Percentiles rank a stretch among this genome's conserved stretches.
These are phyloP conservation scores for Groenewaldozyma auringiensis DNA, from an alignment of 1,139 yeast species.

Conservation along the genomic window DNA sequence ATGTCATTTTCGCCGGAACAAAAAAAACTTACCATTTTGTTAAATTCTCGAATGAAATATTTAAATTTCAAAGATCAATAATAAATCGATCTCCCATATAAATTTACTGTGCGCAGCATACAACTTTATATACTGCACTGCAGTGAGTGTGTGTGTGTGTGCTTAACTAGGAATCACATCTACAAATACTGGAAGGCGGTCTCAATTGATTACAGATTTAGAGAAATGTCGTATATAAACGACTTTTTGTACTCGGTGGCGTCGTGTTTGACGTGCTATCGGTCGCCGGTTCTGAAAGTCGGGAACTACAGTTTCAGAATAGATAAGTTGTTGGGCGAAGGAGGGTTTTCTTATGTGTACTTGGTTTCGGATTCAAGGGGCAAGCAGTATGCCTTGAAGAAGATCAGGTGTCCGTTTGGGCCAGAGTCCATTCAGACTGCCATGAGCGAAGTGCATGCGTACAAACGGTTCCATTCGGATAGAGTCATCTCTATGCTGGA, in stretches of 20 bases:
- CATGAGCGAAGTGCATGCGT: conserved; percentile 66
- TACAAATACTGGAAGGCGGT: too few relatives aligned
- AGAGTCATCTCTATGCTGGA: conserved; percentile 64
- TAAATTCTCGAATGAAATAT: too few relatives aligned
- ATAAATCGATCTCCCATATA: too few relatives aligned
- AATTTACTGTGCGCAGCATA: too few relatives aligned
- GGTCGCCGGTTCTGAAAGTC: conserved; percentile 31
- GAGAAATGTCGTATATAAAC: conserved; percentile 20
- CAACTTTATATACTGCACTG: too few relatives aligned
- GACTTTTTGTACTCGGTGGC: conserved; percentile 27
- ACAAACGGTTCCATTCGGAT: conserved; percentile 61
- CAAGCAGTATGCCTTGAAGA: conserved; percentile 65
- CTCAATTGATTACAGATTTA: too few relatives aligned
- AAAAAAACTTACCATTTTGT: background rate
- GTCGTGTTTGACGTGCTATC: conserved; percentile 34
- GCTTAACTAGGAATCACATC: too few relatives aligned
- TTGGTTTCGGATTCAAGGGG: conserved; percentile 52
- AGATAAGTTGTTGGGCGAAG: conserved; percentile 73
- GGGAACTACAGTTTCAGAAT: conserved; percentile 38
- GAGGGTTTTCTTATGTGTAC: conserved; percentile 87
- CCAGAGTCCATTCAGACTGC: conserved; percentile 66
- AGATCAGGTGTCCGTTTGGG: conserved; percentile 84
- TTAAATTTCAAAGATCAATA: too few relatives aligned
- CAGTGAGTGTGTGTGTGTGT: too few relatives aligned
- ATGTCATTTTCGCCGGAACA: background rate